Conservation (phyloP, 179 eudicot genomes). For the Camellia oleifera region DNA sequence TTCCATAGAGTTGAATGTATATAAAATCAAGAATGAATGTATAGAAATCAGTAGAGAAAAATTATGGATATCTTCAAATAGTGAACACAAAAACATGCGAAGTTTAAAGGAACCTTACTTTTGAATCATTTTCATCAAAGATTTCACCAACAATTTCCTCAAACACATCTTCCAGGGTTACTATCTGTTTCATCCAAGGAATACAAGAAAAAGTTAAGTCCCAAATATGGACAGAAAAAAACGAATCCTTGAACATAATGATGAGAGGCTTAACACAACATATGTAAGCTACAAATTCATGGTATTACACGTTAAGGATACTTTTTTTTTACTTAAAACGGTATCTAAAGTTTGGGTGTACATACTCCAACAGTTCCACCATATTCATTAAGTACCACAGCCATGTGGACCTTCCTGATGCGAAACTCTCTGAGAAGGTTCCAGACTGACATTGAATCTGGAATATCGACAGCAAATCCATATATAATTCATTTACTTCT, state of each 20-base stretch:
- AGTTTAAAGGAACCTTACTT: slow-evolving; percentile 39
- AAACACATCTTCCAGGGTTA: slow-evolving; percentile 93
- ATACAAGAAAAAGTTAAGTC: neutral
- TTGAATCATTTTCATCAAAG: slow-evolving; percentile 95
- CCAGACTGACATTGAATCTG: slow-evolving; percentile 99
- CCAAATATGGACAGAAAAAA: neutral
- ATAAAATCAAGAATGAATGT: too few relatives aligned
- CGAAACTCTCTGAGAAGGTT: slow-evolving; percentile 98
- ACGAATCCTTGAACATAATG: neutral
- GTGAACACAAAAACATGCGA: neutral
- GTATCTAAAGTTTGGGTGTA: neutral
- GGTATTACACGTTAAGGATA: neutral
- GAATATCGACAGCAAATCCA: slow-evolving; percentile 3
- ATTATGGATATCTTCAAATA: neutral
- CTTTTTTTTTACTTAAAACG: neutral
- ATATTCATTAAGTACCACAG: slow-evolving; percentile 95
- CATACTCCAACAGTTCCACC: slow-evolving; percentile 99
- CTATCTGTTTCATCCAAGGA: slow-evolving; percentile 52
- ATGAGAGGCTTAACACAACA: neutral
- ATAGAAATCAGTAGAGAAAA: neutral
- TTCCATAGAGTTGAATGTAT: neutral
- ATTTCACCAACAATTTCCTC: slow-evolving; percentile 99
- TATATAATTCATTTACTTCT: neutral
- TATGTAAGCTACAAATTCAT: neutral
- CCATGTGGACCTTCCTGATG: slow-evolving; percentile 98